Percentiles rank a stretch among this genome's conserved stretches.
Conservation (phyloP, 2,329 filamentous ascomycete genomes). For the Pseudogymnoascus sp. region DNA sequence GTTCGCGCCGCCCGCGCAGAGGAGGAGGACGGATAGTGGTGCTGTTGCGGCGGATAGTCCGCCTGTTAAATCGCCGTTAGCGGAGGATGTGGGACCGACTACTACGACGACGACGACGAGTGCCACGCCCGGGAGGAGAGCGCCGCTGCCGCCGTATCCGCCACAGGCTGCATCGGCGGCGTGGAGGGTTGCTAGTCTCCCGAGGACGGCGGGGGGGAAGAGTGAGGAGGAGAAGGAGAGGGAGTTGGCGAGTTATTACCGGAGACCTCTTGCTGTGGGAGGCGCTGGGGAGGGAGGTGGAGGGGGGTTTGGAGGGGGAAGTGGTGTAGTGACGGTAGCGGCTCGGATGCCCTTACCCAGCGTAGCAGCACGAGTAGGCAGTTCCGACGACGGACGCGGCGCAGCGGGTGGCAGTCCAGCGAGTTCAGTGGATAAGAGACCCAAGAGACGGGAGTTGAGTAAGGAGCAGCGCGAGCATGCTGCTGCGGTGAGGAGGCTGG, state of each 20-base stretch:
- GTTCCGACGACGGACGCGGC: background rate
- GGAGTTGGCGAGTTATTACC: background rate
- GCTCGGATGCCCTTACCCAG: background rate
- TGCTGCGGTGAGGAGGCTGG: background rate
- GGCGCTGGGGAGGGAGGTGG: background rate
- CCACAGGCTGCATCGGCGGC: background rate
- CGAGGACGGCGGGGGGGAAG: background rate
- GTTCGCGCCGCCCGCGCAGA: background rate
- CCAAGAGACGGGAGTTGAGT: background rate
- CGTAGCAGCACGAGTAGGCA: background rate
- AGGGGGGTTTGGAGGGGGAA: background rate
- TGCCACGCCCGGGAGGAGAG: background rate
- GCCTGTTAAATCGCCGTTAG: background rate
- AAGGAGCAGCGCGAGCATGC: slow-evolving; percentile 4
- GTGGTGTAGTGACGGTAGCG: background rate
- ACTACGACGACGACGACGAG: background rate
- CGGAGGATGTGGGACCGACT: background rate
- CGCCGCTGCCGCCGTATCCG: background rate
- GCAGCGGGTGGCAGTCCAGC: background rate
- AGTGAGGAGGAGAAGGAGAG: background rate
- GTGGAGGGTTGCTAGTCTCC: background rate
- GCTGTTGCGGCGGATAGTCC: background rate
- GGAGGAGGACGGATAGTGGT: background rate
- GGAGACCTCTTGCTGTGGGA: background rate
- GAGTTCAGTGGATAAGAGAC: background rate